Conservation (phyloP, 306 rosid genomes). For the Calophaca sinica region DNA sequence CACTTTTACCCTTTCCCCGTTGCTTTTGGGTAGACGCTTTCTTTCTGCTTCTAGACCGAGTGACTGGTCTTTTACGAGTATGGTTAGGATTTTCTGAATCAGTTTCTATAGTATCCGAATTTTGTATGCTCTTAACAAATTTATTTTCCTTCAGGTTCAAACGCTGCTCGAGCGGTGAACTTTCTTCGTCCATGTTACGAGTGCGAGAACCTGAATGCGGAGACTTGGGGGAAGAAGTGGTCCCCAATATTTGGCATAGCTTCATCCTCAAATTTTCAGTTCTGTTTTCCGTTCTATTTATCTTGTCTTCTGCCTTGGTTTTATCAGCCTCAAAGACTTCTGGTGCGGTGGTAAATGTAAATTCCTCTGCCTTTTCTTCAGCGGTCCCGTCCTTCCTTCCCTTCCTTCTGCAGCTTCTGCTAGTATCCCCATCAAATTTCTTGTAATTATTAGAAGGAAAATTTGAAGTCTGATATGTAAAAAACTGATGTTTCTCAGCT, state of each 20-base stretch:
- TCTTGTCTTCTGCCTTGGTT: slow-evolving; percentile 50
- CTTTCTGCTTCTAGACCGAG: slow-evolving; percentile 68
- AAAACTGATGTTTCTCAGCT: slow-evolving; percentile 47
- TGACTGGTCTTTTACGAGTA: slow-evolving; percentile 65
- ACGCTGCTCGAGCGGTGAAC: slow-evolving; percentile 50
- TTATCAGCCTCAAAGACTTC: slow-evolving; percentile 52
- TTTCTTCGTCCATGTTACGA: slow-evolving; percentile 47
- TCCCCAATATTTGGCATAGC: slow-evolving; percentile 84
- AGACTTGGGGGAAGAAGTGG: slow-evolving; percentile 64
- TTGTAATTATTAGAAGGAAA: slow-evolving; percentile 54
- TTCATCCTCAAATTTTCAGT: slow-evolving; percentile 81
- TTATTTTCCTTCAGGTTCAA: slow-evolving; percentile 52
- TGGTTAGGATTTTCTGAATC: slow-evolving; percentile 76
- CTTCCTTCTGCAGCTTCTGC: slow-evolving; percentile 52
- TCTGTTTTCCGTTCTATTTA: slow-evolving; percentile 58
- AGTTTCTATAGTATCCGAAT: slow-evolving; percentile 87
- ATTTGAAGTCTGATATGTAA: slow-evolving; percentile 52
- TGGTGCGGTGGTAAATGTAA: slow-evolving; percentile 58
- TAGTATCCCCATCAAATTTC: slow-evolving; percentile 47
- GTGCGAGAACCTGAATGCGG: slow-evolving; percentile 56
- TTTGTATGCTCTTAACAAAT: slow-evolving; percentile 58
- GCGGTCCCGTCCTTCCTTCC: slow-evolving; percentile 52
- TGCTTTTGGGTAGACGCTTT: slow-evolving; percentile 54
- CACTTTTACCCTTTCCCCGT: slow-evolving; percentile 52
- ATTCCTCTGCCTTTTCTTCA: slow-evolving; percentile 59